These are phyloP conservation scores for Coleophoma crateriformis DNA, from an alignment of 2,329 filamentous ascomycete genomes.

Conservation along the genomic window DNA sequence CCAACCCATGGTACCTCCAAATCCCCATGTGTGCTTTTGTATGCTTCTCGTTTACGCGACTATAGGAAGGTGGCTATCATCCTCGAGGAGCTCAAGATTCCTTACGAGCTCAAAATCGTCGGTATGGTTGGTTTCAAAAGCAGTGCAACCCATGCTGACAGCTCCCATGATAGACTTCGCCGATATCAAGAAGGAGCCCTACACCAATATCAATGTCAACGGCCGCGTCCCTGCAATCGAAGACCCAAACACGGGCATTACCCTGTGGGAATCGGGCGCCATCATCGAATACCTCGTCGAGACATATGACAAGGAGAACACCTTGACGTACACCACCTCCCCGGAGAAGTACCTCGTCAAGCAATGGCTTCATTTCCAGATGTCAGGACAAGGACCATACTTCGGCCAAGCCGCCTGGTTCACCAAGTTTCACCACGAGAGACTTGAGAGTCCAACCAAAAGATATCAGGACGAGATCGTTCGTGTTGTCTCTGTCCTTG, in stretches of 20 bases:
- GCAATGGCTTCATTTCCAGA: slow-evolving; percentile 33
- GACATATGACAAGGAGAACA: slow-evolving; percentile 31
- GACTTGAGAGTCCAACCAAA: slow-evolving; percentile 33
- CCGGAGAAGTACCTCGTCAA: slow-evolving; percentile 25
- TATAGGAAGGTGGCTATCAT: slow-evolving; percentile 34
- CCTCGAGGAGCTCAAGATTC: slow-evolving; percentile 34
- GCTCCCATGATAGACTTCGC: slow-evolving; percentile 18
- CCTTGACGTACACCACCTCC: slow-evolving; percentile 25
- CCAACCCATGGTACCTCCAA: slow-evolving; percentile 3
- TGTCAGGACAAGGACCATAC: slow-evolving; percentile 29
- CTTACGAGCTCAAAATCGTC: slow-evolving; percentile 22
- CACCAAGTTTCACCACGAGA: slow-evolving; percentile 26
- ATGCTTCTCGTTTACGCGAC: too few species aligned
- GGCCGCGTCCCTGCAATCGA: slow-evolving; percentile 22
- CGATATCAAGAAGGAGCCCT: slow-evolving; percentile 32
- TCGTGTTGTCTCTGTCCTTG: slow-evolving; percentile 35
- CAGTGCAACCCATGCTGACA: slow-evolving; percentile 9
- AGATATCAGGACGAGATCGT: slow-evolving; percentile 37
- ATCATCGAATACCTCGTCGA: slow-evolving; percentile 36
- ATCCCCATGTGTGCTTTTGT: too few species aligned
- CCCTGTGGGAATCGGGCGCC: slow-evolving; percentile 37
- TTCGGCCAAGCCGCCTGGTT: slow-evolving; percentile 31
- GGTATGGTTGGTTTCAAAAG: slow-evolving; percentile 7
- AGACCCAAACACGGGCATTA: slow-evolving; percentile 33
- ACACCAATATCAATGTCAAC: slow-evolving; percentile 21